phyloP scores from a whole-genome alignment of 345 rosid species.

The Populus deltoides region DNA sequence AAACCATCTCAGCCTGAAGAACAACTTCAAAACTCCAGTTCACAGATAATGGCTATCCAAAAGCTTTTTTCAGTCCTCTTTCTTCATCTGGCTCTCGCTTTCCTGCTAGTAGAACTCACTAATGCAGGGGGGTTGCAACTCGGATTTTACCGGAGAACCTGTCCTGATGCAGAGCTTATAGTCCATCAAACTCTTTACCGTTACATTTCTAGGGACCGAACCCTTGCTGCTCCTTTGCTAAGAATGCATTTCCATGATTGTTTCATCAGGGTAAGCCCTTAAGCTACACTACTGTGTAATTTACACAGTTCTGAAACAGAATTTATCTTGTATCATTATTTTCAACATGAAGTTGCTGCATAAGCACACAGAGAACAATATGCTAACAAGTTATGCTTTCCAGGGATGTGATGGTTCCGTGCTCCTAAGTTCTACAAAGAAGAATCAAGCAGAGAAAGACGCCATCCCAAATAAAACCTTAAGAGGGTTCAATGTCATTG shows the following conservation, averaged over 20 bases:
- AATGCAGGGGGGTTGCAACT: conserved; percentile 27
- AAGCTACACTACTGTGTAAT: background rate
- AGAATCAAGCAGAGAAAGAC: conserved; percentile 44
- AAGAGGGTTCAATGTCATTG: conserved; percentile 49
- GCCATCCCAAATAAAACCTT: conserved; percentile 44
- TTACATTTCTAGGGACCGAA: conserved; percentile 33
- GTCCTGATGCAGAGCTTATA: conserved; percentile 43
- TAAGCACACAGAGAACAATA: background rate
- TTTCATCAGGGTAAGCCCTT: conserved; percentile 38
- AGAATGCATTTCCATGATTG: conserved; percentile 61
- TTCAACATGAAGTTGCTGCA: background rate
- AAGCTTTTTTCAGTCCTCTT: conserved; percentile 35
- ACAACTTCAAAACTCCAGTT: background rate
- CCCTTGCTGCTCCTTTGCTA: conserved; percentile 47
- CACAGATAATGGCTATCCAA: conserved; percentile 35
- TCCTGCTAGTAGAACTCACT: conserved; percentile 15
- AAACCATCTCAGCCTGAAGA: background rate
- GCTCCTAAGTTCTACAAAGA: conserved; percentile 38
- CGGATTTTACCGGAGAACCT: conserved; percentile 34
- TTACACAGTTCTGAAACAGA: background rate
- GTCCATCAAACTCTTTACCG: conserved; percentile 18
- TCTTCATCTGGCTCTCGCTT: conserved; percentile 28
- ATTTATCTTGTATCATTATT: background rate
- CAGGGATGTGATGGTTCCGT: conserved; percentile 63
- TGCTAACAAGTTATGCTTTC: background rate